These are phyloP conservation scores for Isabelozyma rhagii DNA, from an alignment of 805 yeast genomes.

Conservation along the genomic window DNA sequence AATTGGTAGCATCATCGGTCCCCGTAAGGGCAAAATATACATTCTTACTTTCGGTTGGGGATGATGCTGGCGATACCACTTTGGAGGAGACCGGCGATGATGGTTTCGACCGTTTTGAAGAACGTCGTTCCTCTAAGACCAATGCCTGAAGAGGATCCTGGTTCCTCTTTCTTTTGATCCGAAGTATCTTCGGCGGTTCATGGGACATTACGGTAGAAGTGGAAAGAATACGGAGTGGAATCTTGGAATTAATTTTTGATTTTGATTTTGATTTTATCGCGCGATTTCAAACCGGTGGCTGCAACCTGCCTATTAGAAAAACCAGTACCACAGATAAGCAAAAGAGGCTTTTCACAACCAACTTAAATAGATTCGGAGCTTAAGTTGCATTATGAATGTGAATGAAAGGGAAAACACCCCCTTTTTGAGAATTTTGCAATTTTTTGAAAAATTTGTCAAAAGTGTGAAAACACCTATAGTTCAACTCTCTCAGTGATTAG, in stretches of 20 bases:
- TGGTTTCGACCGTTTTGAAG: slow-evolving; percentile 41
- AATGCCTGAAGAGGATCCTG: slow-evolving; percentile 89
- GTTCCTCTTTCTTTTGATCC: slow-evolving; percentile 82
- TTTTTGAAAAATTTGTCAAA: too few relatives aligned
- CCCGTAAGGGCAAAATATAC: slow-evolving; percentile 33
- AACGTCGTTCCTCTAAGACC: slow-evolving; percentile 39
- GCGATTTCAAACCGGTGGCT: not conserved
- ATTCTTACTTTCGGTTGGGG: slow-evolving; percentile 36
- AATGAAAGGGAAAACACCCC: too few relatives aligned
- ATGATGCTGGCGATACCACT: slow-evolving; percentile 10
- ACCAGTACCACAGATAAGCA: too few relatives aligned
- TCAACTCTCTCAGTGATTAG: too few relatives aligned
- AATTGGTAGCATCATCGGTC: slow-evolving; percentile 24
- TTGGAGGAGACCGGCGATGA: slow-evolving; percentile 31
- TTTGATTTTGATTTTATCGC: not conserved
- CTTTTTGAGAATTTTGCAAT: too few relatives aligned
- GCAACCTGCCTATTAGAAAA: too few relatives aligned
- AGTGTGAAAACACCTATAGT: too few relatives aligned
- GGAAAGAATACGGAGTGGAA: not conserved
- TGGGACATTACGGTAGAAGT: not conserved
- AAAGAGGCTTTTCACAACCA: too few relatives aligned
- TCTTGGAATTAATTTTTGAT: not conserved
- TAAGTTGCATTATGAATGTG: too few relatives aligned
- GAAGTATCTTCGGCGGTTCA: slow-evolving; percentile 58
- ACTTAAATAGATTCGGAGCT: too few relatives aligned